These are phyloP conservation scores for Colletotrichum limetticola DNA, from an alignment of 2,329 filamentous ascomycete genomes.

Conservation along the genomic window DNA sequence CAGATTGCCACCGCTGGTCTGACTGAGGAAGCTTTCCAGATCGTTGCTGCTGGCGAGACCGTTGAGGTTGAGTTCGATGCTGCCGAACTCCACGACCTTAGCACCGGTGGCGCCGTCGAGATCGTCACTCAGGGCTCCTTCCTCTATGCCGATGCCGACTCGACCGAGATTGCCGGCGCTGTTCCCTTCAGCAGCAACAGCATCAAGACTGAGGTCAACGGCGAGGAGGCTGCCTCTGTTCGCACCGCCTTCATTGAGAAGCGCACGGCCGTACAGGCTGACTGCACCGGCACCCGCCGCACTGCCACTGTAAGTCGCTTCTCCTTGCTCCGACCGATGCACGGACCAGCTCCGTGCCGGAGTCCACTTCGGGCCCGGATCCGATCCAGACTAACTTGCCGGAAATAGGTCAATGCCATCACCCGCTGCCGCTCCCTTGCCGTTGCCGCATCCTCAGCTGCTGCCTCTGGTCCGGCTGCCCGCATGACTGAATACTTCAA, in stretches of 20 bases:
- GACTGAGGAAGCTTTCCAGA: constrained; percentile 60
- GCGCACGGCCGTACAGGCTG: constrained; percentile 62
- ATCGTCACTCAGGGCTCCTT: constrained; percentile 67
- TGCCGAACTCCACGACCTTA: constrained; percentile 65
- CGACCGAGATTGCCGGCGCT: constrained; percentile 64
- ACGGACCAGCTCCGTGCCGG: background rate
- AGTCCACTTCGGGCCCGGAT: background rate
- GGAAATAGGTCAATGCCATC: constrained; percentile 55
- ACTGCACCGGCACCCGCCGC: constrained; percentile 62
- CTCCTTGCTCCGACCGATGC: background rate
- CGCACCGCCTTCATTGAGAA: constrained; percentile 57
- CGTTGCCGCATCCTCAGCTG: constrained; percentile 60
- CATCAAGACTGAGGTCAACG: constrained; percentile 67
- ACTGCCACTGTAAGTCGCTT: constrained; percentile 47
- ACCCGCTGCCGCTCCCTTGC: constrained; percentile 65
- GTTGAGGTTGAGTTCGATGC: constrained; percentile 65
- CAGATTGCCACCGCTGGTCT: constrained; percentile 57
- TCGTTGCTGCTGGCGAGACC: constrained; percentile 58
- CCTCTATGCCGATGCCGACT: constrained; percentile 62
- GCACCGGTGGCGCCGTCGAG: constrained; percentile 63
- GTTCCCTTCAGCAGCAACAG: constrained; percentile 69
- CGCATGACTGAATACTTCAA: constrained; percentile 74
- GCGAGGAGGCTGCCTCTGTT: constrained; percentile 60
- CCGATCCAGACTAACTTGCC: background rate
- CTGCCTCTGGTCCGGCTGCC: constrained; percentile 57